Evolutionary conservation across 2,329 filamentous ascomycete species (phyloP), one percentile per base, ranked within the genome.

Genomic region (Cladosporium cucumerinum): DNA sequence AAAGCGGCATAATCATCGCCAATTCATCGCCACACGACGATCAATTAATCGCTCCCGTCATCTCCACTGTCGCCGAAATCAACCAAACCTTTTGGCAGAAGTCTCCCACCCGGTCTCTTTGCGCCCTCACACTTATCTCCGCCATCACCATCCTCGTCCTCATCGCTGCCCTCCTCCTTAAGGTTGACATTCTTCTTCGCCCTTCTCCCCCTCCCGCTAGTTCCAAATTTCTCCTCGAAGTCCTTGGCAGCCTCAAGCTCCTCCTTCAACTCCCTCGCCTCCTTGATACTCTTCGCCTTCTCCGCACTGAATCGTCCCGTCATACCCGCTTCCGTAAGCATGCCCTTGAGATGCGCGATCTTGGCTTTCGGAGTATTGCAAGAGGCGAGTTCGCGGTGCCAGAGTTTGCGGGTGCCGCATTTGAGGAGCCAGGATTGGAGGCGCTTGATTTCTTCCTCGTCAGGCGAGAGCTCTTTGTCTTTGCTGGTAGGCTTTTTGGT

Each of bases 401-500:
- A 99, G 67, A 97, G 86, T 75, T 97, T 98, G 61, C 92, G 89
- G 63, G 97, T 87, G 32, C 94, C 94, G 73, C 94, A 99, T 78
- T 97, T 97, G 54, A 89, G 80, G 7, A 99, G 85, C 77, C 94
- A 92, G 10, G 87, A 86, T 78, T 98, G 94, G 3, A 98, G 82
- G 57, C 88, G 90, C 77, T 97, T 98, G 74, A 97, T 90, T 75
- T 96, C 91, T 3, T 86, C 87, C 66, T 92, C 87, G 66, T 93
- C 85, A 0, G 89, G 86, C 21, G 87, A 80, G 70, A 39, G 83
- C 78, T 32, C 70, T 70, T 25, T 61, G 60, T 5, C 63, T 74
- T 51, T 36, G 21, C 43, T 74, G 76, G 25, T 67, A 8, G 55
- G 49, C 21, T 79, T 73, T 2, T 77, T 69, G 8, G 70, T 66